Evolutionary conservation across 2,329 filamentous ascomycete genomes (phyloP).

Genomic region (Diplodia sapinea): DNA sequence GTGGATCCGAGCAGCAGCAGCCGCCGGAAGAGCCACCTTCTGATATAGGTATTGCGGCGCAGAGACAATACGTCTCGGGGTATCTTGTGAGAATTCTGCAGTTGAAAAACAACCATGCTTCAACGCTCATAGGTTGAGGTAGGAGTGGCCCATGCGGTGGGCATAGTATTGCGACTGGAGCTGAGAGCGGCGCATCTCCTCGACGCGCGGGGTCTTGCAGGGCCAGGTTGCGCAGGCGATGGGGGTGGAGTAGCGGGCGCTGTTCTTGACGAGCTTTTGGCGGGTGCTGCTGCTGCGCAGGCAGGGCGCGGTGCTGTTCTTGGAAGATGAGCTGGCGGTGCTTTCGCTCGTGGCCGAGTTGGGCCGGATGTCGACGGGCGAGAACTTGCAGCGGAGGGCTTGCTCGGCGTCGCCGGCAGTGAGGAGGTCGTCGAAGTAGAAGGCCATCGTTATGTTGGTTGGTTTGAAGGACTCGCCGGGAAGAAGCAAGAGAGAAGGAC

Average conservation of each 20-base stretch:
- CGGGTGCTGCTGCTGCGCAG: not conserved
- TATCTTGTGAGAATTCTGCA: not conserved
- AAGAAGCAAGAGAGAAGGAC: not conserved
- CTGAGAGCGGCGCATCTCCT: slow-evolving; percentile 4
- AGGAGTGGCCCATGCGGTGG: slow-evolving; percentile 15
- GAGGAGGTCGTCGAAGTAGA: slow-evolving; percentile 30
- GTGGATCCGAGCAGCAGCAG: not conserved
- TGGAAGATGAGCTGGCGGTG: slow-evolving; percentile 6
- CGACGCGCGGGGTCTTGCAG: not conserved
- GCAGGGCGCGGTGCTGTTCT: slow-evolving; percentile 1
- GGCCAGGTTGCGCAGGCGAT: slow-evolving; percentile 22
- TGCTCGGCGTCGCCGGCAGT: slow-evolving; percentile 26
- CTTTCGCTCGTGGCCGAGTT: not conserved
- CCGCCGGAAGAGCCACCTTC: not conserved
- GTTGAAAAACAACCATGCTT: not conserved
- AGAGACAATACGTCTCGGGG: not conserved
- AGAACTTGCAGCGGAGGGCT: slow-evolving; percentile 23
- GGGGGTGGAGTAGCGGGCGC: slow-evolving; percentile 24
- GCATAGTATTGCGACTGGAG: not conserved
- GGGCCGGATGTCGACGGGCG: slow-evolving; percentile 2
- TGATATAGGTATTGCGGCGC: not conserved
- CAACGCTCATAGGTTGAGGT: slow-evolving; percentile 15
- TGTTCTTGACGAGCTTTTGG: slow-evolving; percentile 25
- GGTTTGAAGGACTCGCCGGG: not conserved
- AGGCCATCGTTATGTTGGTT: slow-evolving; percentile 8